A percentile compares a stretch with the other conserved stretches of the same genome.
Evolutionary conservation across 1,284 basidiomycete species (phyloP).

Genomic region (Leccinum subrobustum): DNA sequence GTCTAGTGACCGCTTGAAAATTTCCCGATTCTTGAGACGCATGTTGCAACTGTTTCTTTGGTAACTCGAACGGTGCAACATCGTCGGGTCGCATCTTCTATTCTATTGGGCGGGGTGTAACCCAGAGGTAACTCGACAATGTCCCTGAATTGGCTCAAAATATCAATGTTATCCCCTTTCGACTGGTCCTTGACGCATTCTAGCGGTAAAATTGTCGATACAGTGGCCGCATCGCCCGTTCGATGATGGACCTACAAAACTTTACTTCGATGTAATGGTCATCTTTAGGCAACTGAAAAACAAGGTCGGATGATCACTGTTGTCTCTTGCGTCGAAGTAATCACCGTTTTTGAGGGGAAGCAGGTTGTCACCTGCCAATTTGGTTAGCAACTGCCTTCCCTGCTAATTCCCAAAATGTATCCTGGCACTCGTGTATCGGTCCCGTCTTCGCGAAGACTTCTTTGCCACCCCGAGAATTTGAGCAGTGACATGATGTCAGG

Average conservation of each 20-base stretch:
- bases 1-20: neutral
- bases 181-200: neutral
- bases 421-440: neutral
- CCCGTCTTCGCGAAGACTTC: neutral
- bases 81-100: neutral
- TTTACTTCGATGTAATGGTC: neutral
- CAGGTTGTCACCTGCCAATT: neutral
- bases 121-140: neutral
- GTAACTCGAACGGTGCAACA: neutral
- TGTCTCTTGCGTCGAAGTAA: neutral
- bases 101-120: neutral
- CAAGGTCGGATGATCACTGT: neutral
- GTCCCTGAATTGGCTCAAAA: neutral
- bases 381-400: neutral
- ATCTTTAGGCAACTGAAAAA: neutral
- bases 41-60: neutral
- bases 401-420: neutral
- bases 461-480: neutral
- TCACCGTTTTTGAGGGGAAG: neutral
- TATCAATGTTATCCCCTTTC: neutral
- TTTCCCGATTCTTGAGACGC: neutral
- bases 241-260: neutral
- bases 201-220: neutral
- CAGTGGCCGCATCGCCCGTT: neutral
- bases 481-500: neutral